Conservation (phyloP, 805 yeast species). For the Danielia oregonensis region DNA sequence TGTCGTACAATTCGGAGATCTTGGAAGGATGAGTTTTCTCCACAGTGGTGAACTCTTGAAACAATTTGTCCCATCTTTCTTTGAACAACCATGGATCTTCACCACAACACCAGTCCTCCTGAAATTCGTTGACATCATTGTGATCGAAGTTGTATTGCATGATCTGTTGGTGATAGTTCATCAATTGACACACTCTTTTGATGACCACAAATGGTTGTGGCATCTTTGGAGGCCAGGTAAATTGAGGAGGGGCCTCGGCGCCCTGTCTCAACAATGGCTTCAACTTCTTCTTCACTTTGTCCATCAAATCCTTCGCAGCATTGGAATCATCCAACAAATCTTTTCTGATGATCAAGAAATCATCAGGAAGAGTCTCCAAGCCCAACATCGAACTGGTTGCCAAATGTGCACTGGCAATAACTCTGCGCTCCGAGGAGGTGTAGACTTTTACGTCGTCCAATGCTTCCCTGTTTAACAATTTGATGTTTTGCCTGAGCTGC, state of each 20-base stretch:
- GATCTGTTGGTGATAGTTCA: conserved; percentile 84
- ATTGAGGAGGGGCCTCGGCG: conserved; percentile 93
- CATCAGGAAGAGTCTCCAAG: conserved; percentile 63
- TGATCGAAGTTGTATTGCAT: conserved; percentile 76
- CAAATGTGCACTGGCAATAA: conserved; percentile 84
- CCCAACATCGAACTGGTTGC: conserved; percentile 77
- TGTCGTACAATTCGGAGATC: conserved; percentile 93
- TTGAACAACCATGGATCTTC: conserved; percentile 88
- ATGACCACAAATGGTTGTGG: conserved; percentile 96
- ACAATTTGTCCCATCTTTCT: conserved; percentile 96
- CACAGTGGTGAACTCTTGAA: conserved; percentile 84
- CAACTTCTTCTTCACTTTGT: conserved; percentile 92
- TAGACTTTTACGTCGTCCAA: conserved; percentile 81
- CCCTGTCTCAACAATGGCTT: conserved; percentile 94
- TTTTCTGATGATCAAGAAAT: conserved; percentile 76
- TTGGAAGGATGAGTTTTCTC: conserved; percentile 98
- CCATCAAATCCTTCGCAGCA: conserved; percentile 98
- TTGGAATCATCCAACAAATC: conserved; percentile 93
- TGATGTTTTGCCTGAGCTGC: conserved; percentile 88
- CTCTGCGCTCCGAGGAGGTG: conserved; percentile 94
- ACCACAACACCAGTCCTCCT: conserved; percentile 90
- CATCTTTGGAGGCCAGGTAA: conserved; percentile 98
- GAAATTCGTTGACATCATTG: conserved; percentile 65
- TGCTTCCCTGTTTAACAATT: conserved; percentile 78
- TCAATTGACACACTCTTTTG: conserved; percentile 88